Base-by-base conservation (phyloP, 176 grass and related monocot genomes). In the Oryza meyeriana region DNA sequence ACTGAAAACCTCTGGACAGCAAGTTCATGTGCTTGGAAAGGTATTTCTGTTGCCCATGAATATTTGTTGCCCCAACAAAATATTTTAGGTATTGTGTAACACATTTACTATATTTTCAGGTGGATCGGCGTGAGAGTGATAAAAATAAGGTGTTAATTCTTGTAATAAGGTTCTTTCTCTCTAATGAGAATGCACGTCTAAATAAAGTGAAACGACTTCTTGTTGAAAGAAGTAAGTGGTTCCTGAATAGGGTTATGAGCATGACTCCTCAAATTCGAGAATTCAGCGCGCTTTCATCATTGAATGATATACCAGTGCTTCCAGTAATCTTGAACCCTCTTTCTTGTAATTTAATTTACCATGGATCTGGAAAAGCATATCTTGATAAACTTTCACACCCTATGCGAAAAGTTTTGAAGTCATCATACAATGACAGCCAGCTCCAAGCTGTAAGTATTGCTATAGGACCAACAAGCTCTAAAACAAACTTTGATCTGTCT, bases 191-290 rank as follows among this genome's bases (percentile, higher is more conserved):
- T 87, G 62, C 85, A 70, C 87, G 94, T 55, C 84, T 94, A 71
- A 94, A 82, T 88, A 97, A 90, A 93, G 89, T 90, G 68, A 89
- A 85, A 76, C 93, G 92, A 22, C 83, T 94, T 82, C 87, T 97
- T 78, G 88, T 87, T 71, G 90, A 91, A 87, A 89, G 95, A 87
- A 94, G 90, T 64, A 98, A 98, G 72, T 98, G 95, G 90, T 91
- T 91, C 81, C 85, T 91, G 74, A 95, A 85, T 81, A 84, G 84
- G 69, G 83, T 98, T 71, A 91, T 98, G 90, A 98, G 93, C 76
- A 90, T 95, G 66, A 98, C 92, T 40, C 88, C 95, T 76, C 92
- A 98, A 83, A 72, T 93, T 26, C 88, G 95, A 73, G 95, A 98
- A 81, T 98, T 98, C 88, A 91, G 88, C 26, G 92, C 95, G 47